Percentiles rank a stretch among this genome's conserved stretches.
These are phyloP conservation scores for Trichoderma oligosporum DNA, from an alignment of 2,329 filamentous ascomycete species.

Conservation along the genomic window DNA sequence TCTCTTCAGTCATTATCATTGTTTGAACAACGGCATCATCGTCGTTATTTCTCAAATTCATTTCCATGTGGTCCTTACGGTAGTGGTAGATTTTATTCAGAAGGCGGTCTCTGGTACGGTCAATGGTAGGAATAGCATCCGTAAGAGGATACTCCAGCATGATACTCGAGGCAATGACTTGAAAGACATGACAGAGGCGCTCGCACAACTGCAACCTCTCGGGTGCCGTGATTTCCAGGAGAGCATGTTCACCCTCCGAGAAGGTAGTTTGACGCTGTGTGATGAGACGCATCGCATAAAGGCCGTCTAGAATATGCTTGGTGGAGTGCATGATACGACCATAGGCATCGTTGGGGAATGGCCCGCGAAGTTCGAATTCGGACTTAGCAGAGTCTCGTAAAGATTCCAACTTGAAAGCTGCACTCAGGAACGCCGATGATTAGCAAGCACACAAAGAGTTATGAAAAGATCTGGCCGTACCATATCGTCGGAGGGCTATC, in stretches of 20 bases:
- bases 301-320: conserved; percentile 81
- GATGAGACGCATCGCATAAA: conserved; percentile 94
- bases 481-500: conserved; percentile 76
- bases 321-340: conserved; percentile 74
- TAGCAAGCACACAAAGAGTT: background rate
- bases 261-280: conserved; percentile 69
- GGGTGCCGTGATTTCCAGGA: conserved; percentile 72
- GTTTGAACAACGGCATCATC: conserved; percentile 32
- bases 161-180: conserved; percentile 85
- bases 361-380: conserved; percentile 84
- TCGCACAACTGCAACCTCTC: conserved; percentile 80
- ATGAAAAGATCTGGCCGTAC: conserved; percentile 27
- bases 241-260: conserved; percentile 73
- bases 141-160: conserved; percentile 93
- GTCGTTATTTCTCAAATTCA: conserved; percentile 22
- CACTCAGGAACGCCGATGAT: background rate
- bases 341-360: conserved; percentile 74
- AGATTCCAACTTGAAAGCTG: conserved; percentile 66
- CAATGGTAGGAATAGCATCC: conserved; percentile 80
- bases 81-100: conserved; percentile 87
- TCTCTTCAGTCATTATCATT: conserved; percentile 57
- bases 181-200: conserved; percentile 82
- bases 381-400: conserved; percentile 69
- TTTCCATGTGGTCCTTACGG: conserved; percentile 60
- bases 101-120: conserved; percentile 74